Evolutionary conservation across 1,284 basidiomycete genomes (phyloP).

Genomic region (Melampsora allii-populina): DNA sequence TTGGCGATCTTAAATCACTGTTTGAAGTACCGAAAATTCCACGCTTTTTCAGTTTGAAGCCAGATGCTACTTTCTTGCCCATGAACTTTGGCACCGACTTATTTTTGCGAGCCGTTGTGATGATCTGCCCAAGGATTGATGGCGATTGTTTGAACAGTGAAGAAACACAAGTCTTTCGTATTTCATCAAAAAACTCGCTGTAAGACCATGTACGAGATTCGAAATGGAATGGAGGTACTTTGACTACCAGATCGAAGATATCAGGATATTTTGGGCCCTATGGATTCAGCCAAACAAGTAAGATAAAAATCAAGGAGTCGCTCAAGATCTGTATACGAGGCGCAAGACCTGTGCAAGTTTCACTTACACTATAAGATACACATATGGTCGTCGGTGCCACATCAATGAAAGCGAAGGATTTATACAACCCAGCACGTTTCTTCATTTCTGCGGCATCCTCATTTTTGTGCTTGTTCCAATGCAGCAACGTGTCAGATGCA

Average conservation of each 20-base stretch:
- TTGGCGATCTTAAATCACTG: background rate
- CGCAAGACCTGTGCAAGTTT: background rate
- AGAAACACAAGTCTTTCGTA: conserved; percentile 40
- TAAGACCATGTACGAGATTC: conserved; percentile 43
- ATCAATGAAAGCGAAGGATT: conserved; percentile 43
- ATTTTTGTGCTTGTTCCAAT: conserved; percentile 43
- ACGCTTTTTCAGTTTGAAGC: conserved; percentile 41
- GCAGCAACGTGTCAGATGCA: conserved; percentile 14
- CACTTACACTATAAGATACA: conserved; percentile 42
- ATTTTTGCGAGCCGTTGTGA: conserved; percentile 43
- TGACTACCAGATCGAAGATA: conserved; percentile 42
- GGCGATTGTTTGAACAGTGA: conserved; percentile 43
- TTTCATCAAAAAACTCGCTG: conserved; percentile 44
- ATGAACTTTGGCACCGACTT: conserved; percentile 40
- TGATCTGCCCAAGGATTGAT: conserved; percentile 43
- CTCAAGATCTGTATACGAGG: background rate
- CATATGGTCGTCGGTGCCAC: conserved; percentile 41
- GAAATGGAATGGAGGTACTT: conserved; percentile 43
- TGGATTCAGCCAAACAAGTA: background rate
- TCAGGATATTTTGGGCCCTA: conserved; percentile 44
- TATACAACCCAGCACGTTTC: conserved; percentile 38
- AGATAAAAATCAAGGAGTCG: background rate
- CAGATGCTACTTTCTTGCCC: conserved; percentile 43
- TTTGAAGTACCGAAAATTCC: conserved; percentile 22
- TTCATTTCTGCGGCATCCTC: conserved; percentile 43